phyloP scores from a whole-genome alignment of 805 yeast genomes.

The Zygotorulaspora danielsina region DNA sequence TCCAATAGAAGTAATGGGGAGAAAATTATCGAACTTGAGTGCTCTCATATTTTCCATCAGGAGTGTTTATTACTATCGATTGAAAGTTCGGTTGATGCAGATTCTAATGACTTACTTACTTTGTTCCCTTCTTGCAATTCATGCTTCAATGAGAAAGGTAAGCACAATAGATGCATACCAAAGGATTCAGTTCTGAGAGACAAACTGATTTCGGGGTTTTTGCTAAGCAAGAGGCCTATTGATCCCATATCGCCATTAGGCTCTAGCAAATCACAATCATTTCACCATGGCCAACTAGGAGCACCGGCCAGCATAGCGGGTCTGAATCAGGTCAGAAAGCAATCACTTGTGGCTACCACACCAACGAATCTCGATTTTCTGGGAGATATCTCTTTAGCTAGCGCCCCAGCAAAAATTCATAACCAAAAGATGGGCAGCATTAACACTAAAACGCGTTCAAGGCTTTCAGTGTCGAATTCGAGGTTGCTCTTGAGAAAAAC shows the following conservation, averaged over 20 bases:
- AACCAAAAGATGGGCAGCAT: background rate
- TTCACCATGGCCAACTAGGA: background rate
- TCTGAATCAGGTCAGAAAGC: background rate
- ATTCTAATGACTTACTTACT: constrained; percentile 17
- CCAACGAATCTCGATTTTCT: background rate
- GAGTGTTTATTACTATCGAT: constrained; percentile 48
- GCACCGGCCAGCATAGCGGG: background rate
- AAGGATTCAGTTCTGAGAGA: constrained; percentile 27
- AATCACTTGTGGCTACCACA: background rate
- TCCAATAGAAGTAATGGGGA: constrained; percentile 44
- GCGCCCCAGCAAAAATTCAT: constrained; percentile 1
- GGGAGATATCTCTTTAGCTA: background rate
- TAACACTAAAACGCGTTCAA: background rate
- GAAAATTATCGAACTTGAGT: constrained; percentile 44
- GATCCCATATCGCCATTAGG: background rate
- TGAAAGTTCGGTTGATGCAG: constrained; percentile 19
- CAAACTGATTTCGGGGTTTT: constrained; percentile 26
- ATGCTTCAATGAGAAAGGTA: constrained; percentile 17
- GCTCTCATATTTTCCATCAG: constrained; percentile 56
- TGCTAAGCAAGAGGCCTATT: constrained; percentile 13
- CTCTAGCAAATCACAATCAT: background rate
- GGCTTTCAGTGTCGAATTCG: background rate
- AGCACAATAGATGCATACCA: constrained; percentile 27
- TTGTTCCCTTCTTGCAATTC: constrained; percentile 29
- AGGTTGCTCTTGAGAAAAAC: background rate